A percentile compares a stretch with the other conserved stretches of the same genome.
These are phyloP conservation scores for Fusarium anguioides DNA, from an alignment of 2,329 filamentous ascomycete species.

Conservation along the genomic window DNA sequence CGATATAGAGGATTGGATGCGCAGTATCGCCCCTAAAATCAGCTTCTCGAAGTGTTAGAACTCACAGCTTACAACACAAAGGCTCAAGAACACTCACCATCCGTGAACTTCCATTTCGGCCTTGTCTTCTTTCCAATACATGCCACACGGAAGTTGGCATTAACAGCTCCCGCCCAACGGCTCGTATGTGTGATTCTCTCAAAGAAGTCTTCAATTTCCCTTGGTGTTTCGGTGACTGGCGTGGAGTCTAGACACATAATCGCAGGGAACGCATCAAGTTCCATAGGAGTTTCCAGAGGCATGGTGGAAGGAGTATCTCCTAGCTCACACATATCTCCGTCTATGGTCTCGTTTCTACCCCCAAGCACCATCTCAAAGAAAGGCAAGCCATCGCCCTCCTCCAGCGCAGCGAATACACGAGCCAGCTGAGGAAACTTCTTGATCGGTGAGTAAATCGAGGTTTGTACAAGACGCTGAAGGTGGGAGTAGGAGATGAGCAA, in stretches of 20 bases:
- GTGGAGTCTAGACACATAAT: constrained; percentile 60
- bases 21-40: constrained; percentile 52
- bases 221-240: constrained; percentile 46
- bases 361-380: constrained; percentile 53
- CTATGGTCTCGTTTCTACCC: constrained; percentile 1
- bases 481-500: constrained; percentile 63
- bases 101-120: constrained; percentile 54
- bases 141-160: constrained; percentile 53
- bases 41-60: constrained; percentile 28
- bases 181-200: constrained; percentile 52
- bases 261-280: constrained; percentile 56
- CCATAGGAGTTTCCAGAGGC: constrained; percentile 40
- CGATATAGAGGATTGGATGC: constrained; percentile 59
- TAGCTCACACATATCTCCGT: constrained; percentile 37
- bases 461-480: constrained; percentile 56
- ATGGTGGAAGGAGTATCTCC: constrained; percentile 46
- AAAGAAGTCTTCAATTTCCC: constrained; percentile 51
- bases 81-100: constrained; percentile 40
- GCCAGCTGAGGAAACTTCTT: constrained; percentile 57
- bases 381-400: constrained; percentile 56
- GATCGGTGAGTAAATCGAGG: constrained; percentile 59
- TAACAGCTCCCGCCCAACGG: constrained; percentile 56
- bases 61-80: too few relatives aligned
- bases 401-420: constrained; percentile 55
- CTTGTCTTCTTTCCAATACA: constrained; percentile 54